These are phyloP conservation scores for Candida namnaoensis DNA, from an alignment of 805 yeast species.

Conservation along the genomic window DNA sequence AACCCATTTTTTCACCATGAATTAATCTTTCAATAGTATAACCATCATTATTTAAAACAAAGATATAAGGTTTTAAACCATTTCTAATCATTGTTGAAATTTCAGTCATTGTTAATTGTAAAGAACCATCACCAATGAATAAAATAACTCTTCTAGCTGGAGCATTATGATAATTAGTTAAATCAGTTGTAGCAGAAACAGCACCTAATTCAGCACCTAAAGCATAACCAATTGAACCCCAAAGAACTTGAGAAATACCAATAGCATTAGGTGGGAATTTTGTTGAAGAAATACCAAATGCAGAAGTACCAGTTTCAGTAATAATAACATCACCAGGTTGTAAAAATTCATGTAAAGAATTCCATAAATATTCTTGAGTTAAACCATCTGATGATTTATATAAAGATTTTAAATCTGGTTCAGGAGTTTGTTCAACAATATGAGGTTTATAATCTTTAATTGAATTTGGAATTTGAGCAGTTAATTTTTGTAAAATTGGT, in stretches of 20 bases:
- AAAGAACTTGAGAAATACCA: constrained; percentile 67
- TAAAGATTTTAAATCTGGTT: constrained; percentile 45
- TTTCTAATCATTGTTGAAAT: constrained; percentile 62
- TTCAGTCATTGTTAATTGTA: constrained; percentile 69
- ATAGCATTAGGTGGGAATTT: constrained; percentile 53
- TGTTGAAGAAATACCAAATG: constrained; percentile 61
- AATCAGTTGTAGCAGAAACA: constrained; percentile 56
- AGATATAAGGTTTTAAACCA: constrained; percentile 59
- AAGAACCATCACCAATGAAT: constrained; percentile 70
- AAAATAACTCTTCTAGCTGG: constrained; percentile 47
- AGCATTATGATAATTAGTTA: constrained; percentile 29
- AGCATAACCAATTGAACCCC: constrained; percentile 72
- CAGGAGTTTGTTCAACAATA: constrained; percentile 35
- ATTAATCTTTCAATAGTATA: constrained; percentile 70
- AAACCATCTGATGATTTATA: constrained; percentile 35
- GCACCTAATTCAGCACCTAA: constrained; percentile 66
- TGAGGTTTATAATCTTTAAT: no score
- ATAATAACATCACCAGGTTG: constrained; percentile 58
- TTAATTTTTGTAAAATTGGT: constrained; percentile 36
- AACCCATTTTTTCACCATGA: constrained; percentile 57
- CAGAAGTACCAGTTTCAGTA: constrained; percentile 71
- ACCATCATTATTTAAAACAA: constrained; percentile 64
- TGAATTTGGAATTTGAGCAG: constrained; percentile 20
- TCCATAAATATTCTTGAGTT: constrained; percentile 66
- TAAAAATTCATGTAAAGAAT: constrained; percentile 51